Evolutionary conservation across 176 grass and related monocot genomes (phyloP), one percentile per base, ranked within the genome.

Genomic region (Pontederia crassipes): DNA sequence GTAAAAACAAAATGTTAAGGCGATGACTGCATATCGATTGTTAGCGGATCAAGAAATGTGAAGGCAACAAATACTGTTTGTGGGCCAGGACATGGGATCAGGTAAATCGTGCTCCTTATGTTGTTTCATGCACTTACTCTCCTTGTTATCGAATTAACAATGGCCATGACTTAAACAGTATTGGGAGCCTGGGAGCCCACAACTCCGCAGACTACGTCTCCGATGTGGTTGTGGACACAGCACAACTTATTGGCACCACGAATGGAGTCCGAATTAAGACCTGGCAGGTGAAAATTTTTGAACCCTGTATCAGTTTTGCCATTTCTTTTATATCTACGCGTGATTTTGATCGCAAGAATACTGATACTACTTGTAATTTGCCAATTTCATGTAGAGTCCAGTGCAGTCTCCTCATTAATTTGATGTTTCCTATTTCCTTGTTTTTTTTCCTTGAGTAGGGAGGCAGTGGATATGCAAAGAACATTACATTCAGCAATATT

Each of bases 181-280:
- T 90, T 2, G 87, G 82, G 10, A 90, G 82, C 48, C 35, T 90
- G 17, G 82, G 79, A 55, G 75, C 57, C 0, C 26, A 17, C 20
- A 59, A 55, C 48, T 77, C 79, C 0, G 51, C 54, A 56, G 87
- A 62, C 0, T 40, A 79, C 35, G 87, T 90, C 6, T 86, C 79
- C 1, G 11, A 59, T 5, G 71, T 90, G 8, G 52, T 55, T 16
- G 11, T 90, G 0, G 82, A 90, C 14, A 66, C 40, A 0, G 68
- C 67, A 12, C 72, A 55, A 0, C 10, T 90, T 0, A 27, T 53
- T 55, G 82, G 87, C 58, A 85, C 87, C 0, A 49, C 72, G 28
- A 90, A 90, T 11, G 87, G 87, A 17, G 87, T 72, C 8, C 57
- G 87, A 10, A 86, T 86, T 72, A 90, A 90, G 75, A 90, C 87